Evolutionary conservation across 768 basidiomycete genomes (phyloP), one percentile per base, ranked within the genome.

Genomic region (Suillus plorans): DNA sequence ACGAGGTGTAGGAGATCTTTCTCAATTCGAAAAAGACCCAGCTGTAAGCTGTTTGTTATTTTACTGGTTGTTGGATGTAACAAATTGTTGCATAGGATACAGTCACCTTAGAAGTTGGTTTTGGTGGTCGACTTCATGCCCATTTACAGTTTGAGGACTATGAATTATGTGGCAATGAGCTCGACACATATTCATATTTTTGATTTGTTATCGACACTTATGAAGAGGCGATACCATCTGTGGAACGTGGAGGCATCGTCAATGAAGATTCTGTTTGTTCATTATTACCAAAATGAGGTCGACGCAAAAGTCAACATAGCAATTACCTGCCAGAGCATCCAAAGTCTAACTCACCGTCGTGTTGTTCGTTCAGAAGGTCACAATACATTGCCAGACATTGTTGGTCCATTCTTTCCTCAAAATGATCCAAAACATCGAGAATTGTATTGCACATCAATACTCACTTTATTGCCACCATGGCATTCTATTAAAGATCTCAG

Each of bases 381-480:
- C 63, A 77, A 80, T 22, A 78, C 69, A 0, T 18, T 81, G 4
- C 77, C 77, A 0, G 68, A 74, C 31, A 69, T 82, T 57, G 65
- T 79, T 22, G 82, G 81, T 0, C 68, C 58, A 0, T 80, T 67
- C 25, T 79, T 82, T n/a, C n/a, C n/a, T n/a, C n/a, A n/a, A n/a
- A n/a, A n/a, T n/a, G n/a, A n/a, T n/a, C n/a, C n/a, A n/a, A n/a
- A n/a, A n/a, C n/a, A n/a, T n/a, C n/a, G n/a, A n/a, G n/a, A n/a
- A n/a, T n/a, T n/a, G n/a, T n/a, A n/a, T n/a, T n/a, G n/a, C n/a
- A n/a, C n/a, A 6, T 70, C 42, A 0, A 78, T 81, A 64, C 67
- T 82, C 0, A 56, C 75, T 45, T 69, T 81, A 3, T 63, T 82
- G 7, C 74, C 72, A 45, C 81, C 79, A 4, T 82, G 79, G 81